phyloP scores from a whole-genome alignment of 345 rosid genomes.

The Eucalyptus cloeziana region DNA sequence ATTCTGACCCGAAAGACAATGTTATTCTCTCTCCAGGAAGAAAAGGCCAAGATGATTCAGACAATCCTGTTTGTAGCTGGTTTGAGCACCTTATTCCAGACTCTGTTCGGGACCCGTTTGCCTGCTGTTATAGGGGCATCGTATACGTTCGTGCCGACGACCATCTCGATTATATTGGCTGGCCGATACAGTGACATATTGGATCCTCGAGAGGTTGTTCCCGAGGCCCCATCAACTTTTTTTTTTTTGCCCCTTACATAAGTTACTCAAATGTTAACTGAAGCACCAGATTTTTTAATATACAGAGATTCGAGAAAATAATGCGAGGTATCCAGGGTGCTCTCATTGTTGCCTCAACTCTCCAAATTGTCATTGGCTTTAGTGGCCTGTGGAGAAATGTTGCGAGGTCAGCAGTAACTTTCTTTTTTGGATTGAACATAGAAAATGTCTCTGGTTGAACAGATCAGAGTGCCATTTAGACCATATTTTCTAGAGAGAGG shows the following conservation, averaged over 20 bases:
- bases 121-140: conserved; percentile 94
- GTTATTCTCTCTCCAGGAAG: conserved; percentile 35
- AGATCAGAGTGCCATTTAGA: not conserved
- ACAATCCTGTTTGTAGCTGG: conserved; percentile 93
- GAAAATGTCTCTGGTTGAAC: not conserved
- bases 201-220: conserved; percentile 78
- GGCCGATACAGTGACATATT: conserved; percentile 65
- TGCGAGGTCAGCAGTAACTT: conserved; percentile 34
- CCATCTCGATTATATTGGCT: conserved; percentile 80
- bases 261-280: not conserved
- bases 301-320: conserved; percentile 79
- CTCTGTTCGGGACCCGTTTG: conserved; percentile 76
- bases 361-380: conserved; percentile 86
- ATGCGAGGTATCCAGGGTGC: conserved; percentile 93
- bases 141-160: conserved; percentile 67
- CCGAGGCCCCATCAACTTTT: not conserved
- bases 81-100: conserved; percentile 64
- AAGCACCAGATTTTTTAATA: not conserved
- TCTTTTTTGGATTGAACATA: not conserved
- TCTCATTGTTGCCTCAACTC: conserved; percentile 88
- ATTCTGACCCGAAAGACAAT: not conserved
- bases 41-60: conserved; percentile 90
- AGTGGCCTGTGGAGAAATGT: conserved; percentile 99
- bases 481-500: not conserved
- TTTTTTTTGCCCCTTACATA: not conserved